These are phyloP conservation scores for Azolla pinnata DNA, from an alignment of 75 land plant species.

Conservation along the genomic window DNA sequence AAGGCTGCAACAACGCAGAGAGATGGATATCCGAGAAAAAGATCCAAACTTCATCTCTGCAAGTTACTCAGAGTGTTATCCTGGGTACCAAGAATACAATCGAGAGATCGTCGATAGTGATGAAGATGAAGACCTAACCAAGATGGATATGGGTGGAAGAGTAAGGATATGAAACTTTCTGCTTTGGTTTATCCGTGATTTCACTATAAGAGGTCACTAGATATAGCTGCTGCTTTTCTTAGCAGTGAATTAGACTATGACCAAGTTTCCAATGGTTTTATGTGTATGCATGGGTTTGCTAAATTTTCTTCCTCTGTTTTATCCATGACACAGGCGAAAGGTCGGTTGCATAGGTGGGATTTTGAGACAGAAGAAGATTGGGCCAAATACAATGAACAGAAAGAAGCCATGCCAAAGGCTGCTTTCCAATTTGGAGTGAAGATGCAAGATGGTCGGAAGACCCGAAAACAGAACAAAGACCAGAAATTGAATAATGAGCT, in stretches of 20 bases:
- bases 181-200: background rate
- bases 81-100: conserved; percentile 98
- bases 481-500: conserved; percentile 94
- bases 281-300: conserved; percentile 1
- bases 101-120: conserved; percentile 96
- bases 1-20: conserved; percentile 83
- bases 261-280: too few species aligned
- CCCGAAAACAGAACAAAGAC: conserved; percentile 93
- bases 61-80: conserved; percentile 98
- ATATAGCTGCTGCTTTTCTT: too few species aligned
- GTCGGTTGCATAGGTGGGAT: conserved; percentile 96
- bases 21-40: conserved; percentile 88
- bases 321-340: conserved; percentile 92
- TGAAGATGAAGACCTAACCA: conserved; percentile 91
- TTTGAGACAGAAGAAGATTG: conserved; percentile 99
- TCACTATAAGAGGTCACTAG: background rate
- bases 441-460: conserved; percentile 99
- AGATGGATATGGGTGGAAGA: conserved; percentile 99
- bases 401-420: conserved; percentile 99
- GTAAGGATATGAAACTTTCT: conserved; percentile 28
- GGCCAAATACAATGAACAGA: conserved; percentile 95
- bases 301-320: too few species aligned
- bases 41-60: conserved; percentile 98
- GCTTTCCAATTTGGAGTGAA: conserved; percentile 99
- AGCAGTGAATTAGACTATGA: too few species aligned